These are phyloP conservation scores for Xylaria sp. DNA, from an alignment of 2,329 filamentous ascomycete genomes.

Conservation along the genomic window DNA sequence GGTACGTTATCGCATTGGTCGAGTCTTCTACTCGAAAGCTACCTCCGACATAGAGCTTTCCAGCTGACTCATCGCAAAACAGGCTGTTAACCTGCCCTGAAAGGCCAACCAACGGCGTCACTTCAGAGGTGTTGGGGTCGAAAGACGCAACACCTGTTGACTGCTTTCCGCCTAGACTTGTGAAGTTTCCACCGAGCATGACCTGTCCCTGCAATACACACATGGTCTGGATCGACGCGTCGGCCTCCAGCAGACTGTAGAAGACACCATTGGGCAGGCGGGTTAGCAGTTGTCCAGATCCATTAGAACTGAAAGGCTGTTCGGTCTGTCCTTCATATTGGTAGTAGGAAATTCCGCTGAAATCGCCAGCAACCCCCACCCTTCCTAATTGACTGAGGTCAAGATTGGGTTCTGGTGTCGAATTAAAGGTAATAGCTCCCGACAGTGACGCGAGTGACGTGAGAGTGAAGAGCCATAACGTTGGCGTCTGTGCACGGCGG, in stretches of 20 bases:
- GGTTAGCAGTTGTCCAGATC: conserved; percentile 78
- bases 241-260: conserved; percentile 71
- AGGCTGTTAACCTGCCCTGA: conserved; percentile 81
- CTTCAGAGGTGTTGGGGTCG: conserved; percentile 69
- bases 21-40: conserved; percentile 80
- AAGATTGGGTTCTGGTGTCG: conserved; percentile 70
- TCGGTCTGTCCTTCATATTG: conserved; percentile 81
- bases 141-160: conserved; percentile 82
- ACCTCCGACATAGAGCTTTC: conserved; percentile 89
- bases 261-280: conserved; percentile 86
- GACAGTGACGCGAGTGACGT: conserved; percentile 47
- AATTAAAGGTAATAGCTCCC: conserved; percentile 59
- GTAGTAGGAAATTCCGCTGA: conserved; percentile 88
- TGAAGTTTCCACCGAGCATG: conserved; percentile 93
- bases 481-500: conserved; percentile 26
- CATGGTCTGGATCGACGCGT: conserved; percentile 87
- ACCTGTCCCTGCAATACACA: conserved; percentile 75
- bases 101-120: conserved; percentile 79
- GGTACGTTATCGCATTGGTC: conserved; percentile 88
- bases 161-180: conserved; percentile 76
- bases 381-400: conserved; percentile 78
- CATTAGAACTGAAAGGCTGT: conserved; percentile 68
- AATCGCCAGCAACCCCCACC: conserved; percentile 85
- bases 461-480: conserved; percentile 44
- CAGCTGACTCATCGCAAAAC: conserved; percentile 75